These are phyloP conservation scores for Fallopia convolvulus DNA, from an alignment of 148 eudicot genomes.

Conservation along the genomic window DNA sequence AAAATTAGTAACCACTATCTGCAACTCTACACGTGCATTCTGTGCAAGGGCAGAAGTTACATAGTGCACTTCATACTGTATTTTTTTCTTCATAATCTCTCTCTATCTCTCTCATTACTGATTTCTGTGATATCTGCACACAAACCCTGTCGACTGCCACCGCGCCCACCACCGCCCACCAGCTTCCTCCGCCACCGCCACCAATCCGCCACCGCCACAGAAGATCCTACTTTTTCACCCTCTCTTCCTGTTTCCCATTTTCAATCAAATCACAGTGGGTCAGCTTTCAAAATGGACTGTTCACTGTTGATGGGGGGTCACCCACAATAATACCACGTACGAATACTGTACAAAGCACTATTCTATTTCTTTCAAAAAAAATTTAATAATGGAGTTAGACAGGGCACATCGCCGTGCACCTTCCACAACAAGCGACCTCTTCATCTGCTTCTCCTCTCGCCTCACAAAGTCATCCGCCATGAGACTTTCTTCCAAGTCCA, in stretches of 20 bases:
- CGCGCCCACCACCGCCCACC: slow-evolving; percentile 1
- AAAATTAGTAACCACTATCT: neutral
- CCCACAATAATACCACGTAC: neutral
- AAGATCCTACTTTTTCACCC: neutral
- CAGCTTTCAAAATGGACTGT: slow-evolving; percentile 1
- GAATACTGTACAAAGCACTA: neutral
- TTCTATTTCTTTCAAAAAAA: too few relatives aligned
- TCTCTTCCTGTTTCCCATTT: neutral
- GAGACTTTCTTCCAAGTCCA: slow-evolving; percentile 45
- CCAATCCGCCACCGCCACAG: neutral
- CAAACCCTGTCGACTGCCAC: neutral
- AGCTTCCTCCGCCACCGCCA: slow-evolving; percentile 11
- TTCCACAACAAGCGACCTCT: slow-evolving; percentile 35
- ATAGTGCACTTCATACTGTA: neutral
- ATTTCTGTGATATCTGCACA: slow-evolving; percentile 1
- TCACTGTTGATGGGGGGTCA: neutral
- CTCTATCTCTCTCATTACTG: neutral
- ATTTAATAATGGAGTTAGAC: slow-evolving; percentile 26
- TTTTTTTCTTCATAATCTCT: neutral
- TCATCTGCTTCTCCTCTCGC: slow-evolving; percentile 50
- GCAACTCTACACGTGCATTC: slow-evolving; percentile 1
- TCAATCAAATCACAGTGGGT: neutral
- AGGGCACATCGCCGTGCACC: slow-evolving; percentile 25
- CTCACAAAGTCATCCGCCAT: slow-evolving; percentile 45
- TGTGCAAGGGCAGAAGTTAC: slow-evolving; percentile 20